Evolutionary conservation across 179 eudicot species (phyloP), one percentile per base, ranked within the genome.

Genomic region (Beta macrorhiza): DNA sequence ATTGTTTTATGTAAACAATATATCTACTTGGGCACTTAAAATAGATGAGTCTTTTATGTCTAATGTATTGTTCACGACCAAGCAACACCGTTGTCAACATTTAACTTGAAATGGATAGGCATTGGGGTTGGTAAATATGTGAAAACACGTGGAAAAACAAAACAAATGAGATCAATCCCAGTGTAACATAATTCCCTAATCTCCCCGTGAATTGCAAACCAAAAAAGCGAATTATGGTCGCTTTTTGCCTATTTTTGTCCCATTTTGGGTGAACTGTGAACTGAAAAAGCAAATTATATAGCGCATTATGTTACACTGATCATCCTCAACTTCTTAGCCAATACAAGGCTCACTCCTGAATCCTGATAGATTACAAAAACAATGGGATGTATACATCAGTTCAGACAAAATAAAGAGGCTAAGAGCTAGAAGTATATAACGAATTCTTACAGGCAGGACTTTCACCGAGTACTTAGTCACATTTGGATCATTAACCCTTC

Each of bases 391-490:
- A 10, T 16, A 77, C 22, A n/a, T 37, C 61, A 67, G 7, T 75
- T 67, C 77, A 75, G 17, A 13, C 10, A 65, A 52, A 22, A 67
- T 1, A 25, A 51, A 16, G 44, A 44, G 55, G 25, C 14, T 22
- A 79, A 59, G 25, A 14, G 75, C 64, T 20, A 78, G 32, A 58
- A 20, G 64, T 3, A 70, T 6, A 55, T 67, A 25, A 12, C 25
- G 76, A 71, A 69, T 70, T 81, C 99, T 89, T 85, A 95, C 99
- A 70, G 97, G 99, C 77, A 95, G 85, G 80, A 95, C 95, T 90
- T 91, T 92, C 80, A 93, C 98, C 4, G 97, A 87, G 78, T 95
- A 95, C 83, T 93, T 95, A 67, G 98, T 92, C 84, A 88, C 86
- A 86, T 88, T 95, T 82, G 95, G 93, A 91, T 92, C 97, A 65